Conservation (phyloP, 2,329 filamentous ascomycete genomes). For the Fusarium poae region DNA sequence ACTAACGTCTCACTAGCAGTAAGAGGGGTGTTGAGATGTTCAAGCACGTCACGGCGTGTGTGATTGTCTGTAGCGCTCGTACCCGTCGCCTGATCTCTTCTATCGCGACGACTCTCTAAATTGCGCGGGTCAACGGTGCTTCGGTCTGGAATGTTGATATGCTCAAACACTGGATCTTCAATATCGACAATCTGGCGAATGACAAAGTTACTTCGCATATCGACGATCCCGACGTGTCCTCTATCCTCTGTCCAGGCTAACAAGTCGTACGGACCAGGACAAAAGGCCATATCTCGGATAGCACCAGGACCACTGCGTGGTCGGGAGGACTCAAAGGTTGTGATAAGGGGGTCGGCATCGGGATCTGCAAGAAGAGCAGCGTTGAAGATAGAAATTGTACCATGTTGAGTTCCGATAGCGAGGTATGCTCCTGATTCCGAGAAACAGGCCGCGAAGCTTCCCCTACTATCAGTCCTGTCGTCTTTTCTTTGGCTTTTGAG, state of each 20-base stretch:
- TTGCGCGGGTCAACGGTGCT: conserved; percentile 67
- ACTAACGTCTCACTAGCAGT: conserved; percentile 68
- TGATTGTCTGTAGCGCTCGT: conserved; percentile 21
- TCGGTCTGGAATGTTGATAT: conserved; percentile 68
- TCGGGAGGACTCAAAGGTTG: conserved; percentile 82
- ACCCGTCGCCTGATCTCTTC: conserved; percentile 48
- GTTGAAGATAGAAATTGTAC: conserved; percentile 82
- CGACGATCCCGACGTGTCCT: conserved; percentile 79
- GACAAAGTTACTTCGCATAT: conserved; percentile 75
- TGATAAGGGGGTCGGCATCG: conserved; percentile 73
- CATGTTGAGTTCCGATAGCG: conserved; percentile 84
- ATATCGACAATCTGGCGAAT: conserved; percentile 77
- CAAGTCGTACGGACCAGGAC: conserved; percentile 88
- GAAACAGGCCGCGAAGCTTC: conserved; percentile 84
- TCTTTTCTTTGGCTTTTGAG: conserved; percentile 69
- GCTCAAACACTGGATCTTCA: conserved; percentile 69
- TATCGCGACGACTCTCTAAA: conserved; percentile 61
- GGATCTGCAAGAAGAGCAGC: conserved; percentile 61
- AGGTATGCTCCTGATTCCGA: conserved; percentile 77
- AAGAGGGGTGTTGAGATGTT: conserved; percentile 64
- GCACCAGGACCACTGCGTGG: conserved; percentile 79
- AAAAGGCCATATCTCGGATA: conserved; percentile 91
- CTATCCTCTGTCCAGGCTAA: conserved; percentile 95
- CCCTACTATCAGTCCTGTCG: conserved; percentile 68
- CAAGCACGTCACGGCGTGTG: conserved; percentile 53